Conservation (phyloP, 2,329 filamentous ascomycete genomes). For the Colletotrichum sp. region DNA sequence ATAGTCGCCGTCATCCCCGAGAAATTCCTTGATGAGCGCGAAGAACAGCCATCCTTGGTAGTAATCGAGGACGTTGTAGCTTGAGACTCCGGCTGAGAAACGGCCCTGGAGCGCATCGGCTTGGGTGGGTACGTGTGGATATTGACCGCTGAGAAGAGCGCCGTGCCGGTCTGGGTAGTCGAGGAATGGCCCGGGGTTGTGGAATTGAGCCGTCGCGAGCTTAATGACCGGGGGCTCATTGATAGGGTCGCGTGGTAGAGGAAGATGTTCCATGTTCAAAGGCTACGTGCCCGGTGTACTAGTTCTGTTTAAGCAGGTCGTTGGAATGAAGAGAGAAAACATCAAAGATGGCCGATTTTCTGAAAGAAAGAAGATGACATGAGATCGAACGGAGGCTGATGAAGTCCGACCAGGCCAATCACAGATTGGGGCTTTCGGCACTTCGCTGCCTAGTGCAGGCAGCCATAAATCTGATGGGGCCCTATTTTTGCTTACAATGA, state of each 20-base stretch:
- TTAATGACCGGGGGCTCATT: background rate
- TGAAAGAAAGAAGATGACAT: background rate
- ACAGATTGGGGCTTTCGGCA: background rate
- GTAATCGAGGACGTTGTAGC: background rate
- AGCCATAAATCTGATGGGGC: background rate
- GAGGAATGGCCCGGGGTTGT: background rate
- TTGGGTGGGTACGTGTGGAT: constrained; percentile 4
- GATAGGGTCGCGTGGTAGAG: constrained; percentile 9
- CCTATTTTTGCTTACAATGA: background rate
- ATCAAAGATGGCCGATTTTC: background rate
- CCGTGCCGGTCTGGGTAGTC: background rate
- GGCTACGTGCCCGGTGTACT: no score
- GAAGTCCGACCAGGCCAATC: background rate
- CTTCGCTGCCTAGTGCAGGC: background rate
- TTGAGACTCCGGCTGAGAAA: background rate
- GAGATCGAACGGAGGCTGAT: background rate
- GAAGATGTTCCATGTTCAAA: constrained; percentile 3
- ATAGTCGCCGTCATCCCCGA: background rate
- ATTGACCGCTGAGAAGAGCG: background rate
- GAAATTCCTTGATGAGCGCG: background rate
- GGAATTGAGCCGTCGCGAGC: background rate
- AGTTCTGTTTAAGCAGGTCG: background rate
- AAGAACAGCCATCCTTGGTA: constrained; percentile 8
- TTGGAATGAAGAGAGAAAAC: background rate
- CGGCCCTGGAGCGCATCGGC: background rate